Evolutionary conservation across 139 green algal species (phyloP), one percentile per base, ranked within the genome.

Genomic region (Pseudopediastrum boryanum): DNA sequence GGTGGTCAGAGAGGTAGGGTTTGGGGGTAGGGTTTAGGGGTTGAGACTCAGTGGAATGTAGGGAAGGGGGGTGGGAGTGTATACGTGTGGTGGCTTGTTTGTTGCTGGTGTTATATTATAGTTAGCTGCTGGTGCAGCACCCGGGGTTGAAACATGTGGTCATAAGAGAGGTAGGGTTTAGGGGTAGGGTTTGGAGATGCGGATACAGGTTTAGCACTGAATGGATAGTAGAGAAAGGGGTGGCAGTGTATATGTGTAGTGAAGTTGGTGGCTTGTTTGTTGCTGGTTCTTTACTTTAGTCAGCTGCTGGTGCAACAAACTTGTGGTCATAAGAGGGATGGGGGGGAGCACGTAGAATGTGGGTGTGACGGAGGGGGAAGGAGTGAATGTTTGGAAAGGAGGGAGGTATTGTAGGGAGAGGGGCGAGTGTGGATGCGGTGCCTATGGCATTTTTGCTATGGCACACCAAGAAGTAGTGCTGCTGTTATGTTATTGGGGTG

Each of bases 61-160:
- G 19, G 8, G 3, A 50, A 46, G 29, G 29, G 25, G 31, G 19
- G 16, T 66, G 56, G 25, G 35, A 16, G 23, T 66, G 16, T 66
- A 29, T 66, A 16, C 25, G 21, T 66, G 56, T 29, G 23, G 31
- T 43, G 27, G 31, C 29, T 43, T 71, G 31, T 71, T 71, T 72
- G 29, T n/a, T 2, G 25, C 35, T 48, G 64, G 48, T 52, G 19
- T 1, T 52, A 25, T 72, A 19, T 72, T 1, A 36, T 41, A 68
- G 23, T 25, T 68, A 85, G 69, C 81, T 98, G 61, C 88, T 98
- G 77, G 70, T 81, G 5, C 35, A 88, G 68, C 95, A 98, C 78
- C 94, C 95, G 1, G 82, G 75, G 46, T 98, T 98, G 95, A 95
- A 92, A 80, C 56, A 73, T 2, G 82, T 97, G 2, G 90, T 98